phyloP scores from a whole-genome alignment of 148 eudicot species.

The Pouteria glomerata region DNA sequence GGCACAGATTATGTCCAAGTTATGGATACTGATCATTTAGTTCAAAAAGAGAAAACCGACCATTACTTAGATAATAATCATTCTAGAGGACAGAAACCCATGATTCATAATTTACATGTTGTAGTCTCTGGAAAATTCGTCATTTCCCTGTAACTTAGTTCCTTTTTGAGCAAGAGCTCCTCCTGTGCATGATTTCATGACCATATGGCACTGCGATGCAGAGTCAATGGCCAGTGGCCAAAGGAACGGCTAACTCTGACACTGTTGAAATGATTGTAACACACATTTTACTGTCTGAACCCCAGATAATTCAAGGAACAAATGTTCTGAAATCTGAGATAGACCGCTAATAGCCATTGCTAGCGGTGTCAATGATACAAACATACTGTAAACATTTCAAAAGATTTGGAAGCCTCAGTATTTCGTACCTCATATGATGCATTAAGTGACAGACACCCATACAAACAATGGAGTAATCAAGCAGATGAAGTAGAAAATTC shows the following conservation, averaged over 20 bases:
- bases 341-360: not conserved
- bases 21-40: not conserved
- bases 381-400: not conserved
- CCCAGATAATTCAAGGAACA: not conserved
- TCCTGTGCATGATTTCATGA: not conserved
- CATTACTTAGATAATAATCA: not conserved
- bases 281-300: not conserved
- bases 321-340: not conserved
- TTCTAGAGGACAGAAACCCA: not conserved
- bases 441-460: not conserved
- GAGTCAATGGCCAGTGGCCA: not conserved
- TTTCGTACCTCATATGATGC: slow-evolving; percentile 7
- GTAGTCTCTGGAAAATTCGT: not conserved
- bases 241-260: not conserved
- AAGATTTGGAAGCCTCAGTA: not conserved
- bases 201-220: not conserved
- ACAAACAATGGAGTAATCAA: not conserved
- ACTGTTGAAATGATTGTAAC: not conserved
- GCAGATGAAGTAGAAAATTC: not conserved
- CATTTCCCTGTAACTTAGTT: not conserved
- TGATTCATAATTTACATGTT: not conserved
- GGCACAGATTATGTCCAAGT: not conserved
- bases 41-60: not conserved
- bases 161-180: not conserved
- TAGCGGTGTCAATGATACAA: not conserved